These are phyloP conservation scores for Pleurotus tuber-regium DNA, from an alignment of 768 basidiomycete species.

Conservation along the genomic window DNA sequence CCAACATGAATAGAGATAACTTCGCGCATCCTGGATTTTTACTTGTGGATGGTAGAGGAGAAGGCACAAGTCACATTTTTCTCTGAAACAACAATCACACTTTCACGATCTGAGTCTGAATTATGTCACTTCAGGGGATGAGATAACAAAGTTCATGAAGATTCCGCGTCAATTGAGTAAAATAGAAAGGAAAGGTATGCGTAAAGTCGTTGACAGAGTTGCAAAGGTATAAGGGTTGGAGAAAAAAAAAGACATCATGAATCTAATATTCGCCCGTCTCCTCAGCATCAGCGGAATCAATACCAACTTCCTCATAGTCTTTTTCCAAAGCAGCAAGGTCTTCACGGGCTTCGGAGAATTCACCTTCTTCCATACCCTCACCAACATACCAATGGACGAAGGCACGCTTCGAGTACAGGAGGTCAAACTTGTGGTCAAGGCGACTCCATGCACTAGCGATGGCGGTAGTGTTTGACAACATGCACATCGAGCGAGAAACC, in stretches of 20 bases:
- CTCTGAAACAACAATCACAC: not conserved
- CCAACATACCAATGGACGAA: slow-evolving; percentile 96
- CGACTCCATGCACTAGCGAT: slow-evolving; percentile 96
- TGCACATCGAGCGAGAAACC: slow-evolving; percentile 91
- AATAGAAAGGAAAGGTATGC: slow-evolving; percentile 25
- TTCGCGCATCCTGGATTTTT: slow-evolving; percentile 64
- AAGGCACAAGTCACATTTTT: slow-evolving; percentile 12
- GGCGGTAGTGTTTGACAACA: slow-evolving; percentile 93
- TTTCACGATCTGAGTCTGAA: slow-evolving; percentile 2
- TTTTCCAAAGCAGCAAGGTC: slow-evolving; percentile 97
- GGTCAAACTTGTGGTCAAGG: slow-evolving; percentile 96
- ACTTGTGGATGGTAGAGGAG: slow-evolving; percentile 6
- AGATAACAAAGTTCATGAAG: slow-evolving; percentile 19
- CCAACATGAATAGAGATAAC: slow-evolving; percentile 97
- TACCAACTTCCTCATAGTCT: slow-evolving; percentile 89
- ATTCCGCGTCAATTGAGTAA: slow-evolving; percentile 26
- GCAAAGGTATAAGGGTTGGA: not conserved
- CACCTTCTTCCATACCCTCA: slow-evolving; percentile 99
- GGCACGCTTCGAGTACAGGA: slow-evolving; percentile 95
- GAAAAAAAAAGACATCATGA: not conserved
- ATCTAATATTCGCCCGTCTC: slow-evolving; percentile 57
- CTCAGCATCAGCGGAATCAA: slow-evolving; percentile 71
- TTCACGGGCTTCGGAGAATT: slow-evolving; percentile 97
- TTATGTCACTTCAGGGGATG: not conserved
- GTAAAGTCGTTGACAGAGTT: slow-evolving; percentile 19